These are phyloP conservation scores for Metschnikowia peoriensis DNA, from an alignment of 805 yeast species.

Conservation along the genomic window DNA sequence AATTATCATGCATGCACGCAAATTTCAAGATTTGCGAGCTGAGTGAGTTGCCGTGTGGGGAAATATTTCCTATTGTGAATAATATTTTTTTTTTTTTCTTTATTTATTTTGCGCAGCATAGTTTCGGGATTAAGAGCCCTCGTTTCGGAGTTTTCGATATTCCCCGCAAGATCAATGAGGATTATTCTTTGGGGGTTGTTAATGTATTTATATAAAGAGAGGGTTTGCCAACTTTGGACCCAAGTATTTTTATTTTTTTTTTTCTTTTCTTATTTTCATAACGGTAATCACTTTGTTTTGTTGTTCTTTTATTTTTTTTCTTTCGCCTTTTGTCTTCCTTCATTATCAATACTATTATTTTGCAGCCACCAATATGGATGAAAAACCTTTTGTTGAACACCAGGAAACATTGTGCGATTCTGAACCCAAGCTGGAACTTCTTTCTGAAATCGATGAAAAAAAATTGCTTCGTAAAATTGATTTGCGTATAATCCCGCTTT, in stretches of 20 bases:
- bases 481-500: slow-evolving; percentile 67
- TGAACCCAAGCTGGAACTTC: background rate
- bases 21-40: background rate
- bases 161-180: background rate
- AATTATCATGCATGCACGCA: background rate
- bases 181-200: too few relatives aligned
- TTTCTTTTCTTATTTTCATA: background rate
- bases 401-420: background rate
- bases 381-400: background rate
- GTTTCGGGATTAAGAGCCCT: background rate
- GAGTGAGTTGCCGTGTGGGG: background rate
- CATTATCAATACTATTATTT: background rate
- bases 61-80: background rate
- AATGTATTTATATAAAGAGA: too few relatives aligned
- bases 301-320: too few relatives aligned
- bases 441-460: slow-evolving; percentile 44
- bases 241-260: too few relatives aligned
- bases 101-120: background rate
- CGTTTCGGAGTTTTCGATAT: background rate
- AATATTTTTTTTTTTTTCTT: background rate
- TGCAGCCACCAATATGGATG: background rate
- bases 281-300: background rate
- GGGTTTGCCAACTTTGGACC: too few relatives aligned
- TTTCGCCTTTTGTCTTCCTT: background rate
- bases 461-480: slow-evolving; percentile 65